Base-by-base conservation (phyloP, 179 eudicot genomes). In the Amaranthus tricolor region DNA sequence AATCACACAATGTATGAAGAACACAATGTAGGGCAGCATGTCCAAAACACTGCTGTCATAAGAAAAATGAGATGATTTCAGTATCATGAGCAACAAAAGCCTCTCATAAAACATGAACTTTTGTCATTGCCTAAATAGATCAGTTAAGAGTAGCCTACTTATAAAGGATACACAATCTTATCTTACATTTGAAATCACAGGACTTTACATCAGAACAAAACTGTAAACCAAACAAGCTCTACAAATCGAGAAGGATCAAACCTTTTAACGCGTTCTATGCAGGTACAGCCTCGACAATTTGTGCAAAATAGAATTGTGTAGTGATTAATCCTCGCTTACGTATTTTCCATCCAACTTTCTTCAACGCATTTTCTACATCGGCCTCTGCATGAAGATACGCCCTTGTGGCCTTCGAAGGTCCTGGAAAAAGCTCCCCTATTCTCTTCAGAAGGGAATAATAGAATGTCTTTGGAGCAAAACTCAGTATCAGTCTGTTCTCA, bases 331-430 rank as follows among this genome's bases (percentile, higher is more conserved):
- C 98, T 81, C 87, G 88, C 85, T 91, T 91, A 78, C 84, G 85
- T 67, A 95, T 93, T 74, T 51, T 95, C 99, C 99, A 95, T 47
- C 99, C 99, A 45, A 82, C 98, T 77, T 93, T 95, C 71, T 69
- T 74, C 79, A 93, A 75, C 1, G 98, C 99, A 73, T 84, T 88
- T 78, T 95, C 99, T 5, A 95, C 87, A 82, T 95, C 99, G 58
- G 87, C 98, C 78, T 95, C 99, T 6, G 98, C 83, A 75, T 95
- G 99, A 45, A 95, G 88, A 81, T 95, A 95, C 11, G 98, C 99
- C 79, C 99, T 83, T 49, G 99, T 95, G 76, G 99, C 99, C 83
- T 95, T 91, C 45, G 80, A 85, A 62, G 98, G 97, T 15, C 99
- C 97, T 0, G 99, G 99, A 68, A 95, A 95, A 49, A 95, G 80